Evolutionary conservation across 1,284 basidiomycete genomes (phyloP).

Genomic region (Irpex sp.): DNA sequence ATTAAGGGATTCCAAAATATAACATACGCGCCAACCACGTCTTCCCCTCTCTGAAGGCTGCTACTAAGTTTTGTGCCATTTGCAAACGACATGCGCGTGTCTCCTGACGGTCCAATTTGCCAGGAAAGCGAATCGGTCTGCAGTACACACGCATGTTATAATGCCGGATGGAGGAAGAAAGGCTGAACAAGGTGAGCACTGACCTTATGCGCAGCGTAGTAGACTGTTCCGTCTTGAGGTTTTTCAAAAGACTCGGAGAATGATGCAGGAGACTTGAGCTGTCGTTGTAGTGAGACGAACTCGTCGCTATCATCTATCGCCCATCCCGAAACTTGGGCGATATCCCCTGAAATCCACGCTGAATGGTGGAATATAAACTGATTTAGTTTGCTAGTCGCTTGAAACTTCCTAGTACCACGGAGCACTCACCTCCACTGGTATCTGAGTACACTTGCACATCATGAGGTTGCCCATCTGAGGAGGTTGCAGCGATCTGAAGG

Average conservation of each 20-base stretch:
- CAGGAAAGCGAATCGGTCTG: not conserved
- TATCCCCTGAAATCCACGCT: not conserved
- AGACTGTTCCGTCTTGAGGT: not conserved
- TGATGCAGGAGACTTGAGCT: not conserved
- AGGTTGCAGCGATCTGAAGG: constrained; percentile 17
- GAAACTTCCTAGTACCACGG: not conserved
- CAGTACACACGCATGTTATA: not conserved
- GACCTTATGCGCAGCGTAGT: not conserved
- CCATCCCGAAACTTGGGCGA: not conserved
- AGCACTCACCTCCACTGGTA: constrained; percentile 18
- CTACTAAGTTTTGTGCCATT: not conserved
- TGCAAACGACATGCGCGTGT: not conserved
- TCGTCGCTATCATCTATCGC: not conserved
- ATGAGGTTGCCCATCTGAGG: constrained; percentile 20
- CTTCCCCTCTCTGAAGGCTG: not conserved
- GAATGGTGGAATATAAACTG: not conserved
- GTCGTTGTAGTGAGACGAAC: not conserved
- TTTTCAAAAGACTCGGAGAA: not conserved
- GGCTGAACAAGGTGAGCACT: not conserved
- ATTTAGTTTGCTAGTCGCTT: not conserved
- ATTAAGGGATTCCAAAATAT: not conserved
- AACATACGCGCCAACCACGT: not conserved
- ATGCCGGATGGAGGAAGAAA: too few relatives aligned
- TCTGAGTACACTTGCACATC: constrained; percentile 23
- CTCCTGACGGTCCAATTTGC: not conserved